Base-by-base conservation (phyloP, 257 asterid species). In the Capsicum pubescens region DNA sequence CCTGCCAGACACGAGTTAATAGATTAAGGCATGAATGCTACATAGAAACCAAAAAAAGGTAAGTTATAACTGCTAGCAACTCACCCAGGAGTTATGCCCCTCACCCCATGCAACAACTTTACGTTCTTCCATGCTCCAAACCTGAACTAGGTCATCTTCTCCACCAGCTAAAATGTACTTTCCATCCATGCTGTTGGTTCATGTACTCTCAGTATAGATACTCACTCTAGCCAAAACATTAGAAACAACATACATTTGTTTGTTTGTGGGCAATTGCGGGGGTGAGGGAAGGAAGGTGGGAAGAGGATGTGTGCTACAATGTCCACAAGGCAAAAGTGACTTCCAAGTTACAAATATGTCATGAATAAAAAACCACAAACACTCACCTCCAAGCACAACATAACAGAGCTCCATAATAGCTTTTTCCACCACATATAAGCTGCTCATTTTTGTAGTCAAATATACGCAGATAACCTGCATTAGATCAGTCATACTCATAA, bases 81-180 rank as follows among this genome's bases (percentile, higher is more conserved):
- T 93, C 87, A 95, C 99, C 99, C 99, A 97, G 66, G 99, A 97
- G 86, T 90, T 95, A 87, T 97, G 99, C 68, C 99, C 99, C 93
- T 95, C 99, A 8, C 99, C 99, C 98, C 98, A 97, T 21, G 99
- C 99, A 52, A 97, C 98, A 91, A 97, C 89, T 85, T 94, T 97
- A 19, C 98, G 93, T 64, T 95, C 98, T 70, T 93, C 99, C 98
- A 97, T 93, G 83, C 99, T 95, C 99, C 99, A 97, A 85, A 97
- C 99, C 89, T 97, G 99, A 88, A 97, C 99, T 67, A 95, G 93
- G 89, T 97, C 99, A 86, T 97, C 99, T 91, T 97, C 99, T 42
- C 99, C 99, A 87, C 99, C 99, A 59, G 99, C 92, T 92, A 97
- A 89, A 80, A 97, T 90, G 92, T 97, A 97, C 87, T 97, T 97